Conservation (phyloP, 2,329 filamentous ascomycete genomes). For the Xylaria sp. region DNA sequence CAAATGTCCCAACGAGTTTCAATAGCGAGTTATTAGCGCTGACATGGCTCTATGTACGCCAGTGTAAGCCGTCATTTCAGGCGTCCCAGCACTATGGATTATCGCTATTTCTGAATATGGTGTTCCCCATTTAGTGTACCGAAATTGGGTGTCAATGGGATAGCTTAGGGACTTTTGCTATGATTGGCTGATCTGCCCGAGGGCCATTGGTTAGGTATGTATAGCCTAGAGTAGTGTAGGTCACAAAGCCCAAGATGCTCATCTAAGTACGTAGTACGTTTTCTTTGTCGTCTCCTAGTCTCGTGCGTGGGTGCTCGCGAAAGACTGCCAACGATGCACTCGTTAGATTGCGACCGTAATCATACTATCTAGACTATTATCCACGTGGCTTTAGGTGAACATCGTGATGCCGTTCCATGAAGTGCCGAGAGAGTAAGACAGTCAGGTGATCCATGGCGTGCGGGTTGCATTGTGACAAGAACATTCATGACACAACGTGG, state of each 20-base stretch:
- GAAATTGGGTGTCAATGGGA: constrained; percentile 3
- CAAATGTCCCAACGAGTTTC: neutral
- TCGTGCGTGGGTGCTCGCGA: constrained; percentile 9
- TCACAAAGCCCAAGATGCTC: neutral
- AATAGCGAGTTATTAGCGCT: constrained; percentile 9
- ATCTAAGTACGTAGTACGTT: constrained; percentile 2
- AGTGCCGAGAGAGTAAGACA: constrained; percentile 21
- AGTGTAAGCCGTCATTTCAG: constrained; percentile 16
- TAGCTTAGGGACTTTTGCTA: constrained; percentile 15
- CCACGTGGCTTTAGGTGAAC: constrained; percentile 15
- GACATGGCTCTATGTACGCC: constrained; percentile 1
- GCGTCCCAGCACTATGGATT: constrained; percentile 18
- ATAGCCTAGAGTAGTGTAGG: neutral
- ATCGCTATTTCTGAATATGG: constrained; percentile 16
- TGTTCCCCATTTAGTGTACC: constrained; percentile 22
- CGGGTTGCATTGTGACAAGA: constrained; percentile 24
- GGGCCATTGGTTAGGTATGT: neutral
- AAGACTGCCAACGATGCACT: neutral
- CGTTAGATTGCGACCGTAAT: neutral
- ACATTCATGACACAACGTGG: constrained; percentile 9
- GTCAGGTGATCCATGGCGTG: constrained; percentile 23
- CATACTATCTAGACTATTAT: constrained; percentile 22
- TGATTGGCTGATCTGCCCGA: constrained; percentile 9
- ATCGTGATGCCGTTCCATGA: constrained; percentile 10
- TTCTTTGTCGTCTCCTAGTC: neutral